Base-by-base conservation (phyloP, 495 filamentous ascomycete genomes). In the Margaritispora aquatica region DNA sequence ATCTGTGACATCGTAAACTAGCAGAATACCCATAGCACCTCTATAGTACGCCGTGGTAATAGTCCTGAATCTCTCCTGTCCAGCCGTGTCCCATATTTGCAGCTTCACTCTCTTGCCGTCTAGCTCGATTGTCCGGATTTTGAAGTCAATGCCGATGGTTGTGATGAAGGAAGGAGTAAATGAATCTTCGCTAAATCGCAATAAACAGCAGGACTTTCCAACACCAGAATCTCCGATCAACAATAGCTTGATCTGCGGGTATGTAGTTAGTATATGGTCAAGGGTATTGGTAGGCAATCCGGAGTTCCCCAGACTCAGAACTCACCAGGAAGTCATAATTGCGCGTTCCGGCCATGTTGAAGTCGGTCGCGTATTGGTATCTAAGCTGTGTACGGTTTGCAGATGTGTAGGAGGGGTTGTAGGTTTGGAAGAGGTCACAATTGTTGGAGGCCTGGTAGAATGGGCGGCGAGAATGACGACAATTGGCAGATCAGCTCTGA, bases 81-180 rank as follows among this genome's bases (percentile, higher is more conserved):
- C 94, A 58, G 94, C 94, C 19, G 94, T 98, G 69, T 98, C 94
- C 94, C 94, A 98, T 71, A 98, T 98, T 77, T 98, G 94, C 70
- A 98, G 77, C 79, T 98, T 98, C 59, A 98, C 93, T 52, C 93
- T 80, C 84, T 98, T 98, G 62, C 93, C 92, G 69, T 98, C 94
- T 60, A 98, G 76, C 75, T 98, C 94, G 75, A 98, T 98, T 58
- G 94, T 98, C 50, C 94, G 84, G 66, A 98, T 98, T 80, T 98
- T 98, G 79, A 98, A 98, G 74, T 99, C 94, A 77, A 99, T 99
- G 58, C 94, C 94, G 74, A 99, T 97, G 52, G 94, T 98, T 26
- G 94, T 97, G 77, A 98, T 98, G 79, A 97, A 98, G 61, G 92
- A 96, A 31, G 94, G 94, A 27, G 87, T 98, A 77, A 98, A 98